Base-by-base conservation (phyloP, 768 basidiomycete species). In the Termitomyces titanicus region DNA sequence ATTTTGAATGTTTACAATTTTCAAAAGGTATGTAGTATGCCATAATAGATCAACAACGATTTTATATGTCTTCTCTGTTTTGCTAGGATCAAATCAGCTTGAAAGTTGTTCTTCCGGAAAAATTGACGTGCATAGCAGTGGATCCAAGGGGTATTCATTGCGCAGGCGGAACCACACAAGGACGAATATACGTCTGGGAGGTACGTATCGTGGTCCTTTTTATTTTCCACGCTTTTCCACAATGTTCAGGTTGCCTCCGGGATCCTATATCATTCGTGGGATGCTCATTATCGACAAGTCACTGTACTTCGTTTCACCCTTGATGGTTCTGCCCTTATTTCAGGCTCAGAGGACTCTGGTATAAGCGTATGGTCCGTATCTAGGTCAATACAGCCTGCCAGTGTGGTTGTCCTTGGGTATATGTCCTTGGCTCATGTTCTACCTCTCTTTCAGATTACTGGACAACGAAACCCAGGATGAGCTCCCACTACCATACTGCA, bases 111-210 rank as follows among this genome's bases (percentile, higher is more conserved):
- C 76, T 98, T 0, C 93, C 96, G 0, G 96, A 98, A 70, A 93
- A 90, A 67, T 72, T 98, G 43, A 80, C 85, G 24, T 93, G 90
- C 62, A 79, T 97, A 37, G 77, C 88, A 6, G 66, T 92, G 7
- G 92, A 95, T 68, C 76, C 76, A 17, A 76, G 74, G 44, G 94
- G 94, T 3, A 71, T 75, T 34, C 89, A 85, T 62, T 94, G 91
- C 63, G 94, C 91, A 0, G 95, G 89, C 24, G 97, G 94, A 31
- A 95, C 94, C 0, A 70, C 81, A 4, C 86, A 89, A 64, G 97
- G 97, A 29, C 84, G 94, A 50, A 82, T 98, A 63, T 95, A 95
- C 66, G 72, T 99, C 1, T 99, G 97, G 97, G 95, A 98, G 89
- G 94, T 87, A 61, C 46, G 38, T 17, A n/a, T 22, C 20, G 5